These are phyloP conservation scores for Jacaranda mimosifolia DNA, from an alignment of 257 asterid genomes.

Conservation along the genomic window DNA sequence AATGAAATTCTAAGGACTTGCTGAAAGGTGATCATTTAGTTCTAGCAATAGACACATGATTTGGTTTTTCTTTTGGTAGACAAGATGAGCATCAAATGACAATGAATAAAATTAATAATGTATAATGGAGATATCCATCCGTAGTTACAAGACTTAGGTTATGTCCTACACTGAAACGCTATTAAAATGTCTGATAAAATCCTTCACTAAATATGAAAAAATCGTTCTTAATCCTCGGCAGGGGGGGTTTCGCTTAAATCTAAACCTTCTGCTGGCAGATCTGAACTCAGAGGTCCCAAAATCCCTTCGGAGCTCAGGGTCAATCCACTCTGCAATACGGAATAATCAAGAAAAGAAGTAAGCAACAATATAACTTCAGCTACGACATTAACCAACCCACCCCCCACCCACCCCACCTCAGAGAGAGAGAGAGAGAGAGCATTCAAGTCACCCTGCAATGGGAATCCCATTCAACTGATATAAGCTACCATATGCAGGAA, in stretches of 20 bases:
- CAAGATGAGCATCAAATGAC: not conserved
- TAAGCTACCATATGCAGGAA: not conserved
- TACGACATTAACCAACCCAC: not conserved
- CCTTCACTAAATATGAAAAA: not conserved
- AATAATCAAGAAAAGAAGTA: not conserved
- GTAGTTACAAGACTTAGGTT: not conserved
- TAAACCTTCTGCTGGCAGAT: slow-evolving; percentile 82
- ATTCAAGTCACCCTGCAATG: not conserved
- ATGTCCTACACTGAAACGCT: not conserved
- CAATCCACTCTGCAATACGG: slow-evolving; percentile 78
- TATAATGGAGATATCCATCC: not conserved
- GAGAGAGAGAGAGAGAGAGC: too few species aligned
- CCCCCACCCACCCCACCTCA: too few species aligned
- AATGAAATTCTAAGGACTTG: not conserved
- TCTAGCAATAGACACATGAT: not conserved
- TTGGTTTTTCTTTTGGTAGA: slow-evolving; percentile 1
- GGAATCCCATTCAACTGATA: too few species aligned
- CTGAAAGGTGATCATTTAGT: not conserved
- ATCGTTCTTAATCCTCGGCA: slow-evolving; percentile 56
- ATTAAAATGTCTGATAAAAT: not conserved
- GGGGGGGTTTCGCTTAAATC: slow-evolving; percentile 82
- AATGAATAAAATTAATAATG: not conserved
- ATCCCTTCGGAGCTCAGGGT: slow-evolving; percentile 90
- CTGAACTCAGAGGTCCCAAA: slow-evolving; percentile 82
- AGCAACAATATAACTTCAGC: not conserved